Evolutionary conservation across 176 grass and related monocot genomes (phyloP), one percentile per base, ranked within the genome.

Genomic region (Saccharum spontaneum): DNA sequence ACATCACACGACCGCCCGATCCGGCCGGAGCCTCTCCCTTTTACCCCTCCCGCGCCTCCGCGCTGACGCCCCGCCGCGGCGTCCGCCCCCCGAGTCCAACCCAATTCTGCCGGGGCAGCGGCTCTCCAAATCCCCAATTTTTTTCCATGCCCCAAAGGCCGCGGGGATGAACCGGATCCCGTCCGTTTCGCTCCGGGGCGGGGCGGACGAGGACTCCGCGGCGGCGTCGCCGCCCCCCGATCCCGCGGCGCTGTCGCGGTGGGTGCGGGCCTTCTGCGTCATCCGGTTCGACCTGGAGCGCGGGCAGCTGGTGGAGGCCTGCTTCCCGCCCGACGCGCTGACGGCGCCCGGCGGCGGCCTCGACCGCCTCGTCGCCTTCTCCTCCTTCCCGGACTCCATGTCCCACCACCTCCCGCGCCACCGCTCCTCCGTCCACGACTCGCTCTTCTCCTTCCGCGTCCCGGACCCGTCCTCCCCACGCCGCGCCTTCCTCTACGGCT

Each of bases 331-430:
- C 24, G 86, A 79, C 81, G 83, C 97, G 76, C 93, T 95, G 10
- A 69, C 87, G 57, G 46, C 86, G 30, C 45, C 46, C 45, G 72
- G 71, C 55, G 76, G 71, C 57, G 76, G 90, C 84, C 90, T 90
- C 57, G 93, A 92, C 77, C 91, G 89, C 83, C 87, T 98, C 84
- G 88, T 91, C 60, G 88, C 97, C 49, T 98, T 95, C 91, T 98
- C 97, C 85, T 98, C 97, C 72, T 98, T 98, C 88, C 97, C 97
- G 1, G 97, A 98, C 73, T 98, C 97, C 88, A 98, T 95, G 93
- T 98, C 97, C 39, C 93, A 95, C 89, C 97, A 98, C 90, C 92
- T 92, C 57, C 97, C 91, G 71, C 91, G 91, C 79, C 88, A 94
- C 87, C 79, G 89, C 83, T 98, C 97, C 79, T 94, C 93, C 69